Evolutionary conservation across 306 rosid genomes (phyloP).

Genomic region (Glycyrrhiza uralensis): DNA sequence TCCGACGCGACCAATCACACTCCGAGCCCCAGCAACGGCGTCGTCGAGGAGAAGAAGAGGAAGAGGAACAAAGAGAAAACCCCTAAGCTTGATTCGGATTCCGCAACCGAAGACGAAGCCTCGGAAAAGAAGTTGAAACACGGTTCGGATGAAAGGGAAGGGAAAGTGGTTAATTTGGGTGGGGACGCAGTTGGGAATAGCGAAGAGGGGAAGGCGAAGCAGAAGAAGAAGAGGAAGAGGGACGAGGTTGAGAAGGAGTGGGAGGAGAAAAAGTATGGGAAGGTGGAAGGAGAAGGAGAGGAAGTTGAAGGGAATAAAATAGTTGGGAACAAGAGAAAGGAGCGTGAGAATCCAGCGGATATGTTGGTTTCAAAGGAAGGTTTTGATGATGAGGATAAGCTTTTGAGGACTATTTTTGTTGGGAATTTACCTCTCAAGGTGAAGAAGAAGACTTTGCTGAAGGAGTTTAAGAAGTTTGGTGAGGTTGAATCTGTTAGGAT

Average conservation of each 20-base stretch:
- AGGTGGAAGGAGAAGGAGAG: slow-evolving; percentile 22
- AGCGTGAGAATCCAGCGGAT: slow-evolving; percentile 59
- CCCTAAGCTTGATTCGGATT: not conserved
- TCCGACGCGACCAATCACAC: not conserved
- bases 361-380: slow-evolving; percentile 76
- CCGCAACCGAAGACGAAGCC: slow-evolving; percentile 34
- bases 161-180: not conserved
- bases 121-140: slow-evolving; percentile 40
- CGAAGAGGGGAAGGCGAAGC: slow-evolving; percentile 15
- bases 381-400: slow-evolving; percentile 82
- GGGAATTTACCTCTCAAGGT: slow-evolving; percentile 80
- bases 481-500: slow-evolving; percentile 93
- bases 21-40: not conserved
- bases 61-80: slow-evolving; percentile 38
- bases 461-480: slow-evolving; percentile 76
- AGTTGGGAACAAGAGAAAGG: slow-evolving; percentile 82
- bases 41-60: slow-evolving; percentile 35
- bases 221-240: slow-evolving; percentile 77
- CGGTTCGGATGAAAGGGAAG: not conserved
- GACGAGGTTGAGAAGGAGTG: slow-evolving; percentile 84
- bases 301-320: slow-evolving; percentile 29
- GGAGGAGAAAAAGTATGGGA: slow-evolving; percentile 71
- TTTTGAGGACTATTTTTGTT: slow-evolving; percentile 87
- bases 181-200: not conserved
- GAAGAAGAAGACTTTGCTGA: slow-evolving; percentile 71